Evolutionary conservation across 164 flowering plant genomes (phyloP), one percentile per base, ranked within the genome.

Genomic region (Nymphaea thermarum): DNA sequence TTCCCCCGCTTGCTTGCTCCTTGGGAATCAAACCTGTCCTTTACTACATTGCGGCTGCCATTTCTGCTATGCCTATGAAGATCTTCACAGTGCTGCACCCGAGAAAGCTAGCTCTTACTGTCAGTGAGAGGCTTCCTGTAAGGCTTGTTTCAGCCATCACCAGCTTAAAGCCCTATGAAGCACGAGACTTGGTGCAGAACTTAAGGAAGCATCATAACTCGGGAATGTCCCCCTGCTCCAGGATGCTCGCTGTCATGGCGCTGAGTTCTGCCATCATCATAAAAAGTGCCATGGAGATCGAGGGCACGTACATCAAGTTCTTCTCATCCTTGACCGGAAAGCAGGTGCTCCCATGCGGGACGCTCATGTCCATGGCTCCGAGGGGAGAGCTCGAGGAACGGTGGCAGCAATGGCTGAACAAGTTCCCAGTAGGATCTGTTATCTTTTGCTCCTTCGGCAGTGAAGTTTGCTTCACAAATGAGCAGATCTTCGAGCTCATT

Each of bases 381-480:
- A 47, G 11, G 12, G 55, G 2, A 5, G n/a, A 4, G 41, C 65
- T 68, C 14, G 70, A 68, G 12, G 14, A 14, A 15, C 42, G 7
- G 42, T 79, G 82, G 80, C 75, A 59, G 0, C 44, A 57, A 1
- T 79, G 84, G 86, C 69, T 83, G 1, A 60, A 15, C 43, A 25
- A 43, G 12, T 80, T 77, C 43, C 62, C 71, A 6, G 47, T 73
- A 0, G 60, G 68, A 2, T 71, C 80, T 2, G 83, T 80, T 2
- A 63, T 80, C 2, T 77, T 44, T 66, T 82, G 80, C 67, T 73
- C 80, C 6, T 77, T 82, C 42, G 83, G 85, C 12, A 78, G 83
- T 66, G 78, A 80, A 55, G 67, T 70, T 0, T 65, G 65, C n/a
- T 63, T 80, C 4, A 60, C 4, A 3, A 60, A 75, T 8, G 71